Evolutionary conservation across 192 early-diverging fungal species (phyloP).

Genomic region (Funneliformis geosporum): DNA sequence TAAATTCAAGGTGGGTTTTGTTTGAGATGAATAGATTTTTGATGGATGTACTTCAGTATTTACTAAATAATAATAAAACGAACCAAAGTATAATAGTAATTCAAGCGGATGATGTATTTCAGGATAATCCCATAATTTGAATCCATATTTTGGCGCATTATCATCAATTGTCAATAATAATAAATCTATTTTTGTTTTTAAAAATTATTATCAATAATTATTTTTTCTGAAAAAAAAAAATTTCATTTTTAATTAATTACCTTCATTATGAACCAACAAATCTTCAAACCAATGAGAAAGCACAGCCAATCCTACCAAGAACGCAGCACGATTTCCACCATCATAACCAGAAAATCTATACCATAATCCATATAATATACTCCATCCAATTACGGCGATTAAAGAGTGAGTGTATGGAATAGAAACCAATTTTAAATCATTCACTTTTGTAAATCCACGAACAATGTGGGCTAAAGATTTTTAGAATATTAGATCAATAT

Average conservation of each 20-base stretch:
- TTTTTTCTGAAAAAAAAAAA: not conserved
- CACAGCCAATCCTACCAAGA: not conserved
- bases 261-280: slow-evolving; percentile 13
- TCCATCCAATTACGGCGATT: not conserved
- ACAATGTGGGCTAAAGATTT: not conserved
- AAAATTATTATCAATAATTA: too few relatives aligned
- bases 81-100: not conserved
- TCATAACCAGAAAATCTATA: slow-evolving; percentile 2
- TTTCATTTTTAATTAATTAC: not conserved
- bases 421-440: not conserved
- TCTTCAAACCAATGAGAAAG: slow-evolving; percentile 26
- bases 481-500: not conserved
- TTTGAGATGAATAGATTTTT: not conserved
- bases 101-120: not conserved
- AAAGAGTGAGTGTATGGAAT: slow-evolving; percentile 17
- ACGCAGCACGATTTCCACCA: not conserved
- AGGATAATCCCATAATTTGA: slow-evolving; percentile 1
- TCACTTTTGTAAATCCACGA: not conserved
- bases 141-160: slow-evolving; percentile 1
- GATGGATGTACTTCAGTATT: not conserved
- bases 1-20: too few relatives aligned
- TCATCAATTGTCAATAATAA: slow-evolving; percentile 2
- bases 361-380: not conserved
- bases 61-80: not conserved
- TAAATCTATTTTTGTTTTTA: not conserved